Evolutionary conservation across 179 eudicot species (phyloP).

Genomic region (Dionaea muscipula): DNA sequence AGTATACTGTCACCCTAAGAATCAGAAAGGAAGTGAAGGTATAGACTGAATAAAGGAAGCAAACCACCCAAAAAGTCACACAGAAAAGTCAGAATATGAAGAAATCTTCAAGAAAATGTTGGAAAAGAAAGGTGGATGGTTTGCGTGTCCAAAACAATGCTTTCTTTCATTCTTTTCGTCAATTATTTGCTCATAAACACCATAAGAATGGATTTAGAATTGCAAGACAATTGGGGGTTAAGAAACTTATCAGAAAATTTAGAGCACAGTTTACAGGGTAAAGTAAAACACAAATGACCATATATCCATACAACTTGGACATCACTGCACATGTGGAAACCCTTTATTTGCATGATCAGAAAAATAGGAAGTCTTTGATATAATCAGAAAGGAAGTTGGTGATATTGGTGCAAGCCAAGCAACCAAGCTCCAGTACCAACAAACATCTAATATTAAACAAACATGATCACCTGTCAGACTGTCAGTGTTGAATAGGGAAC

Average conservation of each 20-base stretch:
- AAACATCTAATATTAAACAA: background rate
- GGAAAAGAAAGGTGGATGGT: too few relatives aligned
- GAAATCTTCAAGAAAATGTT: too few relatives aligned
- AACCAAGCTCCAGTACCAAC: background rate
- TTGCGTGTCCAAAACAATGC: too few relatives aligned
- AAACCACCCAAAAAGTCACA: too few relatives aligned
- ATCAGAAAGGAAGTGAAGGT: too few relatives aligned
- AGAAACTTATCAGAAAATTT: background rate
- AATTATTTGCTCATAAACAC: too few relatives aligned
- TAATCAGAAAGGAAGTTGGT: background rate
- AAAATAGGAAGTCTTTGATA: background rate
- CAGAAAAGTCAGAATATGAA: too few relatives aligned
- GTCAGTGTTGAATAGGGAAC: too few relatives aligned
- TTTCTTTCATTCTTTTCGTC: too few relatives aligned
- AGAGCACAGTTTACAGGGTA: background rate
- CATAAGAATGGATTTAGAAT: too few relatives aligned
- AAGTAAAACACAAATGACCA: background rate
- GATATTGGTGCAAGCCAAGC: background rate
- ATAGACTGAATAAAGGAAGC: too few relatives aligned
- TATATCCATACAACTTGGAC: background rate
- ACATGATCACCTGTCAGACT: background rate
- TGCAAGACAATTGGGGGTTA: too few relatives aligned
- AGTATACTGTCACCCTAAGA: slow-evolving; percentile 78
- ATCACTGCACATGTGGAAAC: background rate
- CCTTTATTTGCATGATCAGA: background rate